These are phyloP conservation scores for Trametes meyenii DNA, from an alignment of 768 basidiomycete species.

Conservation along the genomic window DNA sequence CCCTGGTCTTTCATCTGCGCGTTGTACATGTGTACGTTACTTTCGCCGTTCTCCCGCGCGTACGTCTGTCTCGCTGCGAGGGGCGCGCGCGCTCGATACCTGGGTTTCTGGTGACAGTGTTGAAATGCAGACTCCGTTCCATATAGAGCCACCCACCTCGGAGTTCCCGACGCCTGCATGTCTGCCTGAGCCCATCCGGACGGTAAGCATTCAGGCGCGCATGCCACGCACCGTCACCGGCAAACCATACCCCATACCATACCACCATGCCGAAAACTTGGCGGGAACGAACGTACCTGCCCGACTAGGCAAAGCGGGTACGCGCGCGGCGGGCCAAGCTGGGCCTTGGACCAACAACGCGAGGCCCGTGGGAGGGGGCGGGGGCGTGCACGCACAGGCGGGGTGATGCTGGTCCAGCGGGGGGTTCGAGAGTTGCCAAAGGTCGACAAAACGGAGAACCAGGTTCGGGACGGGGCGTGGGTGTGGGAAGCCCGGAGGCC, in stretches of 20 bases:
- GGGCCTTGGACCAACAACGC: conserved; percentile 7
- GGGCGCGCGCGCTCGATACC: conserved; percentile 16
- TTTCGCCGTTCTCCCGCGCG: background rate
- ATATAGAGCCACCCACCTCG: background rate
- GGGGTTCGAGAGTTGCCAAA: too few species aligned
- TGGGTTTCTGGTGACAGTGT: background rate
- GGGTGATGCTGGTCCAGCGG: too few species aligned
- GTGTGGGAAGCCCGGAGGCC: too few species aligned
- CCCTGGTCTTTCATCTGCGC: background rate
- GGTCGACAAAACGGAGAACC: too few species aligned
- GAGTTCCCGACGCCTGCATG: too few species aligned
- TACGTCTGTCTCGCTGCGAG: background rate
- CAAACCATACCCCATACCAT: too few species aligned
- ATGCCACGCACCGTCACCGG: too few species aligned
- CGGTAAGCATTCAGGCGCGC: too few species aligned
- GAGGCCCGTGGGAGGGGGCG: background rate
- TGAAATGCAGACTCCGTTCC: conserved; percentile 5
- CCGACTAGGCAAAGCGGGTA: conserved; percentile 6
- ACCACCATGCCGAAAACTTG: too few species aligned
- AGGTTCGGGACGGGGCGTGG: too few species aligned
- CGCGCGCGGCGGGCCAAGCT: background rate
- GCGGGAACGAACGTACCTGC: conserved; percentile 17
- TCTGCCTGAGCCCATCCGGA: too few species aligned
- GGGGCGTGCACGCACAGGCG: too few species aligned
- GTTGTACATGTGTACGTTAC: conserved; percentile 10